Evolutionary conservation across 2,329 filamentous ascomycete species (phyloP), one percentile per base, ranked within the genome.

Genomic region (Colletotrichum lentis): DNA sequence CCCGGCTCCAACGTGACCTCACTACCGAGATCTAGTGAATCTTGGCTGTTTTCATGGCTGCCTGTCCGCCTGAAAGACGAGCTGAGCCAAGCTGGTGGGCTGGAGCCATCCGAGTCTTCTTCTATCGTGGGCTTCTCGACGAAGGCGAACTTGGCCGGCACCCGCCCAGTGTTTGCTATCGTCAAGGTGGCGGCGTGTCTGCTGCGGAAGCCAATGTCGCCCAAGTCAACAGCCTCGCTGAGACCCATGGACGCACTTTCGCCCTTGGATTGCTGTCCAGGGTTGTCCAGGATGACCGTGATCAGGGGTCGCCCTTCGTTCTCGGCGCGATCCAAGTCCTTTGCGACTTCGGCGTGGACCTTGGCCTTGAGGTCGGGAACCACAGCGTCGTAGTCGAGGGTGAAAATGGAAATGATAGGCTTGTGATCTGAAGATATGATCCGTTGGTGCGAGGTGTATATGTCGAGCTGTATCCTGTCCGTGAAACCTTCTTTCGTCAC

Each of bases 371-470:
- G 81, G 35, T 95, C 90, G 0, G 94, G 91, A 0, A 96, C 89
- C 1, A 97, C 92, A 0, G 92, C 91, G 70, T 97, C 92, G 75
- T 96, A 97, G 52, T 91, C 90, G 8, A 99, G 80, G 0, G 87
- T 90, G 75, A 98, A 98, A 0, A 94, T 82, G 0, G 94, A 93
- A 67, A 90, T 88, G 2, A 99, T 81, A 0, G 96, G 96, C 77
- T 99, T 99, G 79, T 99, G 96, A 73, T 99, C 96, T 0, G 95
- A 98, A 0, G 95, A 97, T 18, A 92, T 86, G 27, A 99, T 90
- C 20, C 91, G 86, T 77, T 98, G 96, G 74, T 98, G 93, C 0
- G 94, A 95, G 0, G 90, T 88, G 76, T 99, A 99, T 66, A 91
- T 79, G 62, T 89, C 86, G 41, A 88, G 79, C 31, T 78, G 77